Percentiles rank a stretch among this genome's conserved stretches.
Conservation (phyloP, 441 rosid species). For the Hura crepitans region DNA sequence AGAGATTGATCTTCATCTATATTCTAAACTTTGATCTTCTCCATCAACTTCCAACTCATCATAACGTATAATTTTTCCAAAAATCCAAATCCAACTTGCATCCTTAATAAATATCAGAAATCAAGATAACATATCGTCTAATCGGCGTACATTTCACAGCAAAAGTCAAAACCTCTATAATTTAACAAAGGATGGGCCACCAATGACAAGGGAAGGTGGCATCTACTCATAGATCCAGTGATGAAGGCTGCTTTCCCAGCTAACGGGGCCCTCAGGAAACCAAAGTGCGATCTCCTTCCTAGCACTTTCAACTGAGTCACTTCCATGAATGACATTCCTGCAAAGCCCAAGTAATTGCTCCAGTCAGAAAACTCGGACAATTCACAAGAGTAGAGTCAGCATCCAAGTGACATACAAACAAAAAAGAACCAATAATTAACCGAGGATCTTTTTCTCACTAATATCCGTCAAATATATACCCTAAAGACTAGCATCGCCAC, state of each 20-base stretch:
- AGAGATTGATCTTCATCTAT: too few relatives aligned
- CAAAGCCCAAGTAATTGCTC: conserved; percentile 10
- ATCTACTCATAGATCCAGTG: conserved; percentile 77
- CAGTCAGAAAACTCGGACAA: neutral
- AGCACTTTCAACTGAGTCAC: conserved; percentile 77
- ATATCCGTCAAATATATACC: too few relatives aligned
- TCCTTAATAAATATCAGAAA: neutral
- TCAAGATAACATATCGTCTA: neutral
- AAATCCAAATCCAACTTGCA: too few relatives aligned
- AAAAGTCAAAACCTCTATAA: neutral
- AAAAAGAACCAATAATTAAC: neutral
- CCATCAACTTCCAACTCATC: too few relatives aligned
- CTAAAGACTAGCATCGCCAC: too few relatives aligned
- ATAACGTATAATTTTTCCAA: too few relatives aligned
- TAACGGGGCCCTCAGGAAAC: conserved; percentile 75
- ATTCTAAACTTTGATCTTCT: neutral
- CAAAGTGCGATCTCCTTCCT: conserved; percentile 80
- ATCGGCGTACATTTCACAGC: neutral
- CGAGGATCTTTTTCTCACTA: neutral
- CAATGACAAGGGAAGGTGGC: neutral
- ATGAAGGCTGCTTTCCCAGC: conserved; percentile 75
- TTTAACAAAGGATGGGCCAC: neutral
- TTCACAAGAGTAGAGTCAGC: neutral
- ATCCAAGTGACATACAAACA: neutral
- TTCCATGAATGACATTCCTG: conserved; percentile 94